phyloP scores from a whole-genome alignment of 2,329 filamentous ascomycete genomes.

The Aureobasidium sp. region DNA sequence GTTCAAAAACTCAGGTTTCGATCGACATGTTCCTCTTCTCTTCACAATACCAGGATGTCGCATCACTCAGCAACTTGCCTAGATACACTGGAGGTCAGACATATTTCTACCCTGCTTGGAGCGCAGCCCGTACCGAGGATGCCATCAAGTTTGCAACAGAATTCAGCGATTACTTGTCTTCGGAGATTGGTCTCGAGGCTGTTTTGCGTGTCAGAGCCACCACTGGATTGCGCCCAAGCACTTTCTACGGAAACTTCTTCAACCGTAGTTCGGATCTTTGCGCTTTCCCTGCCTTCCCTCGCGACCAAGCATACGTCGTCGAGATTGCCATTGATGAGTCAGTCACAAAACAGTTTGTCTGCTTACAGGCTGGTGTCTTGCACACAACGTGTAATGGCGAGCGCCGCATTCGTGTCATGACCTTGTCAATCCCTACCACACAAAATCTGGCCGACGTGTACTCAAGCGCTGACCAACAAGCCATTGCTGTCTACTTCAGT shows the following conservation, averaged over 20 bases:
- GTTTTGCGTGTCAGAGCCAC: conserved; percentile 92
- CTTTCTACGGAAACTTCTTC: conserved; percentile 99
- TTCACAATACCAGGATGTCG: conserved; percentile 94
- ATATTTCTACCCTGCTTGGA: conserved; percentile 98
- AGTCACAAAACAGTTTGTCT: conserved; percentile 82
- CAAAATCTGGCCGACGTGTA: conserved; percentile 86
- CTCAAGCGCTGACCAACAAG: conserved; percentile 87
- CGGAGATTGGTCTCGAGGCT: conserved; percentile 92
- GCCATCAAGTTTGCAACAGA: conserved; percentile 97
- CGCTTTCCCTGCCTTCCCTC: conserved; percentile 94
- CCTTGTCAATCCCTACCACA: conserved; percentile 84
- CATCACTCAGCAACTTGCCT: conserved; percentile 88
- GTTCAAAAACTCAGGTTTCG: conserved; percentile 96
- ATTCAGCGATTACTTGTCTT: conserved; percentile 93
- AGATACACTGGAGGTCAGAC: conserved; percentile 96
- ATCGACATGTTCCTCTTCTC: conserved; percentile 98
- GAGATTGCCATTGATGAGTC: conserved; percentile 97
- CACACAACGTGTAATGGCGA: conserved; percentile 98
- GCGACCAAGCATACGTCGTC: conserved; percentile 95
- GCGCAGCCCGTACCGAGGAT: conserved; percentile 85
- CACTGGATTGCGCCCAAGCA: conserved; percentile 89
- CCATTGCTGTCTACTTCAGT: conserved; percentile 87
- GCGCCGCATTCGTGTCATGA: conserved; percentile 88
- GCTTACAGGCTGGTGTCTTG: conserved; percentile 86
- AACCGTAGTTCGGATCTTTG: conserved; percentile 96